A percentile compares a stretch with the other conserved stretches of the same genome.
Conservation (phyloP, 108 stramenopile genomes). For the Epipyxis sp. region DNA sequence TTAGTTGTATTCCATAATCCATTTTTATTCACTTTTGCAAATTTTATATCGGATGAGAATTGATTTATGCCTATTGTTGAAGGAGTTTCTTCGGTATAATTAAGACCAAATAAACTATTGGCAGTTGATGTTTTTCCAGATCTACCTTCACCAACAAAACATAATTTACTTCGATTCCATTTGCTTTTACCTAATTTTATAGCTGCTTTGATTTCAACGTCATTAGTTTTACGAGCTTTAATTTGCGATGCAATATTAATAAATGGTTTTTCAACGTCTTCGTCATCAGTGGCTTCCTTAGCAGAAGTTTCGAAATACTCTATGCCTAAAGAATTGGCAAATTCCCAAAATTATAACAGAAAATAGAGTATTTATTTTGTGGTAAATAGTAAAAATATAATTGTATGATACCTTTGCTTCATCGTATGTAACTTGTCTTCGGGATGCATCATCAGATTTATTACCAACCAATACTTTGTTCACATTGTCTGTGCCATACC, state of each 20-base stretch:
- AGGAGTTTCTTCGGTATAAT: no score
- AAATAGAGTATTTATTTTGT: not conserved
- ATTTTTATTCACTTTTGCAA: no score
- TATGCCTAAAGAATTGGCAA: conserved; percentile 64
- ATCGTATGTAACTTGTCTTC: conserved; percentile 84
- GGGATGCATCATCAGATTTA: conserved; percentile 95
- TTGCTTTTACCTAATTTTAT: no score
- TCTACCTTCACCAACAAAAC: no score
- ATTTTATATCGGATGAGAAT: no score
- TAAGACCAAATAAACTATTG: no score
- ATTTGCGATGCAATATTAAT: not conserved
- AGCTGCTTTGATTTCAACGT: no score
- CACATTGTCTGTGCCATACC: conserved; percentile 91
- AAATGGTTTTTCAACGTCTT: conserved; percentile 42
- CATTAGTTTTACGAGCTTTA: no score
- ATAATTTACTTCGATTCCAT: no score
- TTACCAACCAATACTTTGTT: conserved; percentile 96
- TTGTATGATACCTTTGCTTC: conserved; percentile 83
- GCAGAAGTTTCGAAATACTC: conserved; percentile 96
- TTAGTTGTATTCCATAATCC: no score
- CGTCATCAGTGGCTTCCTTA: conserved; percentile 74
- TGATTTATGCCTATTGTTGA: no score
- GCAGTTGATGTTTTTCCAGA: no score
- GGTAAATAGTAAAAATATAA: conserved; percentile 30
- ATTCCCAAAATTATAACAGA: not conserved